Evolutionary conservation across 2,329 filamentous ascomycete genomes (phyloP).

Genomic region (Thielaviopsis musarum): DNA sequence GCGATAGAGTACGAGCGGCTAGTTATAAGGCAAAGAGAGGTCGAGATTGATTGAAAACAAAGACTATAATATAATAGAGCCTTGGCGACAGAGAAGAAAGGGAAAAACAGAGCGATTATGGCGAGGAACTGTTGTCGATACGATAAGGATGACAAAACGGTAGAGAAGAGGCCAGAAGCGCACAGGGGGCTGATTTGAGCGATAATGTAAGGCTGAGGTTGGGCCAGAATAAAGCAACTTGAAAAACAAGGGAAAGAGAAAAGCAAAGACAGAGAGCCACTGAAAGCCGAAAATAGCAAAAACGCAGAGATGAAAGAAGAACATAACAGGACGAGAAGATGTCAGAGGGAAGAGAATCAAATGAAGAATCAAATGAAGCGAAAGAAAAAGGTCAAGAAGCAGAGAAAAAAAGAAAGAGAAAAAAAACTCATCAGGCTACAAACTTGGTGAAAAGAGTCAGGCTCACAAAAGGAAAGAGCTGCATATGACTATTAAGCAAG

Average conservation of each 20-base stretch:
- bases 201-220: neutral
- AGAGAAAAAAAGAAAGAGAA: neutral
- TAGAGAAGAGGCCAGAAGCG: neutral
- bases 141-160: neutral
- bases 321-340: neutral
- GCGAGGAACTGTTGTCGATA: neutral
- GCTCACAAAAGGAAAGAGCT: neutral
- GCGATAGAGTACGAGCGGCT: neutral
- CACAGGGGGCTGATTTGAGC: neutral
- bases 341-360: neutral
- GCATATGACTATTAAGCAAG: neutral
- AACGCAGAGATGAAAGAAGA: neutral
- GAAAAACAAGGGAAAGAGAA: neutral
- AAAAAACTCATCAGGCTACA: neutral
- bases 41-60: neutral
- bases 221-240: neutral
- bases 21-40: neutral
- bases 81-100: neutral
- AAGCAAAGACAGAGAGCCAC: neutral
- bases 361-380: neutral
- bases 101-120: neutral
- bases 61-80: neutral
- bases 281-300: neutral
- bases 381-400: neutral
- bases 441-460: no score